These are phyloP conservation scores for Aspergillus nanangensis DNA, from an alignment of 495 filamentous ascomycete genomes.

Conservation along the genomic window DNA sequence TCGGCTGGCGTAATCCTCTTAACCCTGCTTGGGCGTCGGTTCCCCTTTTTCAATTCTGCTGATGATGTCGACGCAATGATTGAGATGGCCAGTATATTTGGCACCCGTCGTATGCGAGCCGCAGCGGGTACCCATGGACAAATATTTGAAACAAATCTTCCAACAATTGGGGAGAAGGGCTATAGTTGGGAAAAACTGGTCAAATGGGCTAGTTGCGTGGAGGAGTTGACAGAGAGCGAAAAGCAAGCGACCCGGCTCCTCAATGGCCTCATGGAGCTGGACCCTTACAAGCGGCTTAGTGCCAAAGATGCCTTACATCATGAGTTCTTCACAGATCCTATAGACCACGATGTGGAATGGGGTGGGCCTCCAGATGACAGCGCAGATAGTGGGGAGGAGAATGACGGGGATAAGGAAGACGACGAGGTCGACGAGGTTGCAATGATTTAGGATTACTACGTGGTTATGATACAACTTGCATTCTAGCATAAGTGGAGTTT, in stretches of 20 bases:
- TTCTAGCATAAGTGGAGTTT: not conserved
- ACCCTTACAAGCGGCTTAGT: slow-evolving; percentile 53
- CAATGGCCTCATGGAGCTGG: slow-evolving; percentile 56
- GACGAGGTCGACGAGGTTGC: slow-evolving; percentile 43
- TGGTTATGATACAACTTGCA: slow-evolving; percentile 9
- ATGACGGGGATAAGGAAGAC: slow-evolving; percentile 24
- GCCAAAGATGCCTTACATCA: slow-evolving; percentile 58
- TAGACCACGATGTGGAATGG: slow-evolving; percentile 44
- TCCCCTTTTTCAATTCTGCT: slow-evolving; percentile 96
- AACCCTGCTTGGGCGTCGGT: slow-evolving; percentile 82
- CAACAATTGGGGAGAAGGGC: slow-evolving; percentile 79
- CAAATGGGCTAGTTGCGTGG: slow-evolving; percentile 72
- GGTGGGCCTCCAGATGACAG: slow-evolving; percentile 40
- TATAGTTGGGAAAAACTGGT: slow-evolving; percentile 89
- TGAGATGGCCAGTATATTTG: slow-evolving; percentile 94
- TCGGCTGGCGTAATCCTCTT: slow-evolving; percentile 90
- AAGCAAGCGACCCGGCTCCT: slow-evolving; percentile 55
- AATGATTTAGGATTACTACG: slow-evolving; percentile 32
- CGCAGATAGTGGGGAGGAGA: slow-evolving; percentile 35
- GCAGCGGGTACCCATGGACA: slow-evolving; percentile 81
- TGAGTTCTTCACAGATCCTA: slow-evolving; percentile 56
- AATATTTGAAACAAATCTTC: slow-evolving; percentile 85
- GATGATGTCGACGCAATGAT: slow-evolving; percentile 97
- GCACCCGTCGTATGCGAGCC: slow-evolving; percentile 72
- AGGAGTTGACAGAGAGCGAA: slow-evolving; percentile 44